Evolutionary conservation across 768 basidiomycete species (phyloP).

Genomic region (Trametes punicea): DNA sequence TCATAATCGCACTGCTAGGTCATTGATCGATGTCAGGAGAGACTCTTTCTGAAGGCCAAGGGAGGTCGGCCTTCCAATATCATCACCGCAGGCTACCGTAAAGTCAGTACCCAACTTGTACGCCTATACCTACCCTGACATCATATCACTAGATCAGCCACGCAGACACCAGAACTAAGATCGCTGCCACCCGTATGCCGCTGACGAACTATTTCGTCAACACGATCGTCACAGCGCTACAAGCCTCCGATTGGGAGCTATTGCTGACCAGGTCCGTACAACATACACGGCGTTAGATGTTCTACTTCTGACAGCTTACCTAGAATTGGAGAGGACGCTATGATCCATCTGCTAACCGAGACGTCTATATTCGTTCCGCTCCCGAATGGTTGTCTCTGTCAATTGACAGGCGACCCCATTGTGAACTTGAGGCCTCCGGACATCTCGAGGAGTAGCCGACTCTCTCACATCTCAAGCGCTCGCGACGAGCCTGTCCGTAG

Average conservation of each 20-base stretch:
- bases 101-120: conserved; percentile 36
- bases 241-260: conserved; percentile 61
- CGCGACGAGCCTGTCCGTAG: not conserved
- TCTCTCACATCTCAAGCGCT: too few relatives aligned
- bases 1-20: conserved; percentile 48
- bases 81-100: conserved; percentile 62
- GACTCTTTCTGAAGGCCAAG: conserved; percentile 41
- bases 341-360: conserved; percentile 74
- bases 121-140: not conserved
- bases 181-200: conserved; percentile 34
- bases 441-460: not conserved
- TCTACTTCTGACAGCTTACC: not conserved
- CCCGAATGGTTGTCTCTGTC: conserved; percentile 82
- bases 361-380: conserved; percentile 73
- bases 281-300: conserved; percentile 10
- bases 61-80: conserved; percentile 48
- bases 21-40: conserved; percentile 58
- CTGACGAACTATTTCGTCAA: conserved; percentile 67
- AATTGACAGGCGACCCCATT: conserved; percentile 74
- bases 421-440: conserved; percentile 36
- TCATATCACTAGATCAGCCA: conserved; percentile 1
- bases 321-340: conserved; percentile 74
- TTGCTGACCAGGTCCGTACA: conserved; percentile 63
- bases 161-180: conserved; percentile 37
- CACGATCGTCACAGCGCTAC: conserved; percentile 67